These are phyloP conservation scores for Leccinum huronense DNA, from an alignment of 1,284 basidiomycete genomes.

Conservation along the genomic window DNA sequence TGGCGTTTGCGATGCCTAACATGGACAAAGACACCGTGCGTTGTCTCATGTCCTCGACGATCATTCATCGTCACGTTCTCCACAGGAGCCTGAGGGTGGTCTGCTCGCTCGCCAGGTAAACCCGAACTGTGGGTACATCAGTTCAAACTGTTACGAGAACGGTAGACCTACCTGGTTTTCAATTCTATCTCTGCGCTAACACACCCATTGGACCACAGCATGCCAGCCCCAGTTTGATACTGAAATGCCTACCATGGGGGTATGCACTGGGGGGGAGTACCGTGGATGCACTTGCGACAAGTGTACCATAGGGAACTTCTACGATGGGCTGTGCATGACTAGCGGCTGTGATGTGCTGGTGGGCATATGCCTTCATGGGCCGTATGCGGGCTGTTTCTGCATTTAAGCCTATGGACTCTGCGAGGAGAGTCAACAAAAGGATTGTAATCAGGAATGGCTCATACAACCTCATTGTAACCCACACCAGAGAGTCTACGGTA, in stretches of 20 bases:
- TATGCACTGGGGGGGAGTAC: background rate
- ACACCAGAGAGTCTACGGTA: background rate
- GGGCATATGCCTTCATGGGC: background rate
- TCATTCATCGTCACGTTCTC: background rate
- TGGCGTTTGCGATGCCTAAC: slow-evolving; percentile 9
- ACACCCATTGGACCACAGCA: slow-evolving; percentile 2
- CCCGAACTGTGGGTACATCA: slow-evolving; percentile 3
- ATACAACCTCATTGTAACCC: background rate
- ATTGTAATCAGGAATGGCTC: background rate
- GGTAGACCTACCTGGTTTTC: background rate
- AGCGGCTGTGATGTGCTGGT: background rate
- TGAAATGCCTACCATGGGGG: slow-evolving; percentile 1
- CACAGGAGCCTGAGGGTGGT: background rate
- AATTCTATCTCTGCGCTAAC: background rate
- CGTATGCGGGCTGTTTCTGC: background rate
- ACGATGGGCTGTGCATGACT: background rate
- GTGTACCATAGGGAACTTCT: background rate
- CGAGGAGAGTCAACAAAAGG: background rate
- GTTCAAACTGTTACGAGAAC: slow-evolving; percentile 9
- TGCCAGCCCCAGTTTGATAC: background rate
- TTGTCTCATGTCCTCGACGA: background rate
- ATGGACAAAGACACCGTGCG: slow-evolving; percentile 10
- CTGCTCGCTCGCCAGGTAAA: slow-evolving; percentile 4
- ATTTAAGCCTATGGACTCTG: background rate
- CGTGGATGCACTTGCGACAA: slow-evolving; percentile 8